phyloP scores from a whole-genome alignment of 1,284 basidiomycete species.

The Irpex rosettiformis region DNA sequence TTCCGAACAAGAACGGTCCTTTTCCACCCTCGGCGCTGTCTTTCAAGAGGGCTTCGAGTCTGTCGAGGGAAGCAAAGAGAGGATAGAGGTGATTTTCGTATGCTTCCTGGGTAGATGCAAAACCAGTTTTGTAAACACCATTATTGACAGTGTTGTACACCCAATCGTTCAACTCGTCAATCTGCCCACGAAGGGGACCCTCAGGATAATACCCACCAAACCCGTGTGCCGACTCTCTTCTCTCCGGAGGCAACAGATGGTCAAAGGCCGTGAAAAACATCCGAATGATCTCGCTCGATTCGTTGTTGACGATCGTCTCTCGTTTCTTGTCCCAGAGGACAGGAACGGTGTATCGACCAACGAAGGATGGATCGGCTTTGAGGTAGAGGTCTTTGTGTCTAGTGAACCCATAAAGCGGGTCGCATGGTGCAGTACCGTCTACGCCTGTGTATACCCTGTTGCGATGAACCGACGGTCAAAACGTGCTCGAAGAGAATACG shows the following conservation, averaged over 20 bases:
- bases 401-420: conserved; percentile 62
- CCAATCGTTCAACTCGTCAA: conserved; percentile 88
- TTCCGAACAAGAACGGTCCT: conserved; percentile 68
- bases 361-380: conserved; percentile 69
- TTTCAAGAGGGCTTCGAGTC: conserved; percentile 72
- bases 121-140: conserved; percentile 88
- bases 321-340: conserved; percentile 92
- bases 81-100: conserved; percentile 77
- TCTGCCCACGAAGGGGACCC: conserved; percentile 59
- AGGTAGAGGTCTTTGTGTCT: conserved; percentile 82
- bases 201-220: conserved; percentile 57
- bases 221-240: not conserved
- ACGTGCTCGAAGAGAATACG: not conserved
- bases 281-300: conserved; percentile 91
- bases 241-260: conserved; percentile 51
- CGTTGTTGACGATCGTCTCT: conserved; percentile 92
- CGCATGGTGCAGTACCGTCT: conserved; percentile 69
- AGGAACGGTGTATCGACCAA: conserved; percentile 84
- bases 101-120: conserved; percentile 79
- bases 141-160: conserved; percentile 83
- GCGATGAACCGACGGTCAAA: conserved; percentile 75
- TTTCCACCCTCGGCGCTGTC: conserved; percentile 49
- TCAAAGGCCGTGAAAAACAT: conserved; percentile 89
- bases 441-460: conserved; percentile 74
- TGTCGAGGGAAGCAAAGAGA: conserved; percentile 78